Evolutionary conservation across 805 yeast species (phyloP).

Genomic region (Starmerella bacillaris): DNA sequence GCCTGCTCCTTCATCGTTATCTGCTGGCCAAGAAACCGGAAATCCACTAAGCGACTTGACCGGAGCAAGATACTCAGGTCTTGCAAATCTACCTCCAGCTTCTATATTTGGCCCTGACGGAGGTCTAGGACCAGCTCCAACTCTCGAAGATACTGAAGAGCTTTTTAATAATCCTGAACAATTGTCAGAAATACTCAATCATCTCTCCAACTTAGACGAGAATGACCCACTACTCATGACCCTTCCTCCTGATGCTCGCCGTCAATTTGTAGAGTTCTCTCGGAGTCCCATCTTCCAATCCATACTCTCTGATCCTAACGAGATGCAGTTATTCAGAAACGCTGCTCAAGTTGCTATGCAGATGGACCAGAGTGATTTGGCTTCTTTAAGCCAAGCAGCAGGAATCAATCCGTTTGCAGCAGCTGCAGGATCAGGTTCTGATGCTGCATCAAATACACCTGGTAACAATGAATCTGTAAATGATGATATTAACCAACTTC

Average conservation of each 20-base stretch:
- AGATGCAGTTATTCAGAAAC: not conserved
- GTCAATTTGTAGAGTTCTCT: constrained; percentile 61
- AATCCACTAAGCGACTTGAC: constrained; percentile 85
- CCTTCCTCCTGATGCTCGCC: constrained; percentile 64
- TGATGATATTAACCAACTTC: not conserved
- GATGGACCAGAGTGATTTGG: not conserved
- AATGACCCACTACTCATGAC: constrained; percentile 75
- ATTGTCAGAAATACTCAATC: constrained; percentile 76
- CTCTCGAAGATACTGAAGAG: constrained; percentile 51
- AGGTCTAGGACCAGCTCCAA: constrained; percentile 65
- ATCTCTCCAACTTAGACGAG: constrained; percentile 28
- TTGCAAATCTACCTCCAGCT: constrained; percentile 69
- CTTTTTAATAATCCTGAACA: constrained; percentile 75
- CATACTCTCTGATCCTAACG: constrained; percentile 39
- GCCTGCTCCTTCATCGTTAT: constrained; percentile 46
- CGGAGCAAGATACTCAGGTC: constrained; percentile 91
- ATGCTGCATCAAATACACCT: not conserved
- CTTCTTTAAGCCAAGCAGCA: not conserved
- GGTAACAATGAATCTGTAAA: no score
- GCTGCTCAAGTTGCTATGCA: not conserved
- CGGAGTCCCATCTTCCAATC: constrained; percentile 71
- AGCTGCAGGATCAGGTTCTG: not conserved
- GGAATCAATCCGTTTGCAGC: not conserved
- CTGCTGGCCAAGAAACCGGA: constrained; percentile 76
- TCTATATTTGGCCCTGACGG: constrained; percentile 90